Percentiles rank a stretch among this genome's conserved stretches.
phyloP scores from a whole-genome alignment of 805 yeast genomes.

The Soucietia sequanensis region DNA sequence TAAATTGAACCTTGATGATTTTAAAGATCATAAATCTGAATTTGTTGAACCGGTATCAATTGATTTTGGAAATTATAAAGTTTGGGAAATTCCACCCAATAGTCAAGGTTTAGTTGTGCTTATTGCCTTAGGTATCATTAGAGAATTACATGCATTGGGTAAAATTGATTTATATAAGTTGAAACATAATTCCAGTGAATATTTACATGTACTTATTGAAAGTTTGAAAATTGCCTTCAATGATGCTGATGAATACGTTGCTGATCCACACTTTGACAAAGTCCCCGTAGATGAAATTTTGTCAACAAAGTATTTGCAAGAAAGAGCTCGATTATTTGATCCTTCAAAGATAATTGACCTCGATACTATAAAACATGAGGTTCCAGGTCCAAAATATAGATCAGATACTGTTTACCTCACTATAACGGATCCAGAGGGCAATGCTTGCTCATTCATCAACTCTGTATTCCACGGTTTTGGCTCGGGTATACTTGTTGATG shows the following conservation, averaged over 20 bases:
- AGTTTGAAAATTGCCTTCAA: slow-evolving; percentile 69
- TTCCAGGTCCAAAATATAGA: slow-evolving; percentile 56
- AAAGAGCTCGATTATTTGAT: slow-evolving; percentile 49
- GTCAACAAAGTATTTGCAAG: slow-evolving; percentile 46
- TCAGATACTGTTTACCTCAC: slow-evolving; percentile 75
- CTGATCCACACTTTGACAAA: slow-evolving; percentile 52
- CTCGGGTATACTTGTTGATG: slow-evolving; percentile 63
- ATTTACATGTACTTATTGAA: slow-evolving; percentile 69
- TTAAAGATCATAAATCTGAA: slow-evolving; percentile 55
- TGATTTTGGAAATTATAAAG: slow-evolving; percentile 47
- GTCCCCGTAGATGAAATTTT: slow-evolving; percentile 44
- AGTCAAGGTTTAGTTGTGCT: slow-evolving; percentile 80
- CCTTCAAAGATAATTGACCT: slow-evolving; percentile 40
- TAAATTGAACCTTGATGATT: slow-evolving; percentile 53
- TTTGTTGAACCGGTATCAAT: slow-evolving; percentile 63
- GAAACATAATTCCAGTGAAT: slow-evolving; percentile 68
- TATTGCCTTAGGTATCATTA: slow-evolving; percentile 64
- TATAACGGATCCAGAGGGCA: slow-evolving; percentile 65
- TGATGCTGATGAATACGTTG: slow-evolving; percentile 72
- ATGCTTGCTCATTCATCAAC: slow-evolving; percentile 79
- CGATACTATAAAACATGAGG: slow-evolving; percentile 44
- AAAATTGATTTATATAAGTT: slow-evolving; percentile 39
- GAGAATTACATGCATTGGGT: slow-evolving; percentile 48
- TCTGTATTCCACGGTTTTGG: slow-evolving; percentile 73
- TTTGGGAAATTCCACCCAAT: slow-evolving; percentile 86